Conservation (phyloP, 2,329 filamentous ascomycete species). For the Claviceps spartinae region DNA sequence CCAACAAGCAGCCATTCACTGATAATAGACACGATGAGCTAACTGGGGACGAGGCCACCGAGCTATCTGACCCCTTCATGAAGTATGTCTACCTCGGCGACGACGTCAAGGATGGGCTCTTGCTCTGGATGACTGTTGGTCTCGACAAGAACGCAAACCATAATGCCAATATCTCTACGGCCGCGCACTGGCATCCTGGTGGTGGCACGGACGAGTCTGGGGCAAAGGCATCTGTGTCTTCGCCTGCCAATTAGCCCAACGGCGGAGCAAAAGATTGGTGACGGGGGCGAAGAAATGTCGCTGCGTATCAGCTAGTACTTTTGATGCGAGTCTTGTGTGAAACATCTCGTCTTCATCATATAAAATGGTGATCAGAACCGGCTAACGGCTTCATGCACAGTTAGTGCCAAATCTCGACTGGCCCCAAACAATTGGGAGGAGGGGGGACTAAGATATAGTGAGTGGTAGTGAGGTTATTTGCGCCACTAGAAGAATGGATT, state of each 20-base stretch:
- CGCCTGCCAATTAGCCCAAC: too few relatives aligned
- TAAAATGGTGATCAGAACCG: not conserved
- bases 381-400: too few relatives aligned
- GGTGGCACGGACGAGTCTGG: conserved; percentile 1
- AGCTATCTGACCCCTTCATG: conserved; percentile 41
- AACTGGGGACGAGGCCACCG: conserved; percentile 27
- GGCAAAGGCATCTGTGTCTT: too few relatives aligned
- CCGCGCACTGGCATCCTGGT: conserved; percentile 4
- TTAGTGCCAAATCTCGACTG: too few relatives aligned
- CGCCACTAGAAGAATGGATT: not conserved
- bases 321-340: not conserved
- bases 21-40: conserved; percentile 36
- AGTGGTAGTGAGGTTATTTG: not conserved
- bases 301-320: not conserved
- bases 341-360: not conserved
- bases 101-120: conserved; percentile 32
- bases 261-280: not conserved
- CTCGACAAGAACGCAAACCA: conserved; percentile 22
- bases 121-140: conserved; percentile 40
- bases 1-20: conserved; percentile 30
- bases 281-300: not conserved
- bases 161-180: not conserved
- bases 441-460: too few relatives aligned
- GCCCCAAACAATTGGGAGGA: too few relatives aligned
- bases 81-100: conserved; percentile 45